Evolutionary conservation across 2,329 filamentous ascomycete genomes (phyloP).

Genomic region (Nemania bipapillata): DNA sequence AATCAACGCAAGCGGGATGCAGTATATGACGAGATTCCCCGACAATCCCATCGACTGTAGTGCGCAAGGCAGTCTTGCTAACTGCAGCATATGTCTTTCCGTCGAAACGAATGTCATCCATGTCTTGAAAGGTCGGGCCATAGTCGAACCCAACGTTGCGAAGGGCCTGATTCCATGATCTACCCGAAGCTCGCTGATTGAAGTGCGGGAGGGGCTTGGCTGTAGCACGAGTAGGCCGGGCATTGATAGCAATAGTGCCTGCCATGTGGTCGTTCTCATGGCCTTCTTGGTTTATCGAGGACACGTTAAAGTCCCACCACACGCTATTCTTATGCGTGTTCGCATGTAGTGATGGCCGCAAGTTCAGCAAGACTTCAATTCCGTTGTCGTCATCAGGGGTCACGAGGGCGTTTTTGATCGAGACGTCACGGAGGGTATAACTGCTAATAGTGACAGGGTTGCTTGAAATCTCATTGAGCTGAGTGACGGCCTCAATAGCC

Average conservation of each 20-base stretch:
- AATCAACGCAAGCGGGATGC: too few species aligned
- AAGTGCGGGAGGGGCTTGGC: too few species aligned
- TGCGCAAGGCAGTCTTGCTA: too few species aligned
- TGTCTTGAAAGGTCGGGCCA: conserved; percentile 28
- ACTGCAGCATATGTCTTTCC: background rate
- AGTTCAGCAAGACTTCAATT: conserved; percentile 32
- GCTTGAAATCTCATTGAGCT: conserved; percentile 2
- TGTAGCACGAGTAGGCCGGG: background rate
- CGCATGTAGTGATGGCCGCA: background rate
- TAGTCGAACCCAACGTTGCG: conserved; percentile 36
- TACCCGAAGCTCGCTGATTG: conserved; percentile 11
- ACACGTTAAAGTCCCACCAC: conserved; percentile 11
- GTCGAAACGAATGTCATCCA: conserved; percentile 21
- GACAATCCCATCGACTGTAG: background rate
- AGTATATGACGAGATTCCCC: conserved; percentile 24
- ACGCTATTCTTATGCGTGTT: background rate
- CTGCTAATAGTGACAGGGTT: background rate
- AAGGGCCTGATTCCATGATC: conserved; percentile 34
- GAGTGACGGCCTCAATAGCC: conserved; percentile 17
- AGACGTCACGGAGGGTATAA: conserved; percentile 38
- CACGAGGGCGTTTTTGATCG: conserved; percentile 41
- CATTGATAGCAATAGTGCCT: conserved; percentile 5
- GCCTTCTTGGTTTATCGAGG: background rate
- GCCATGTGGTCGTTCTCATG: background rate
- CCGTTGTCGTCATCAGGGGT: conserved; percentile 39